Base-by-base conservation (phyloP, 192 early-diverging fungal genomes). In the Helicostylum pulchrum region DNA sequence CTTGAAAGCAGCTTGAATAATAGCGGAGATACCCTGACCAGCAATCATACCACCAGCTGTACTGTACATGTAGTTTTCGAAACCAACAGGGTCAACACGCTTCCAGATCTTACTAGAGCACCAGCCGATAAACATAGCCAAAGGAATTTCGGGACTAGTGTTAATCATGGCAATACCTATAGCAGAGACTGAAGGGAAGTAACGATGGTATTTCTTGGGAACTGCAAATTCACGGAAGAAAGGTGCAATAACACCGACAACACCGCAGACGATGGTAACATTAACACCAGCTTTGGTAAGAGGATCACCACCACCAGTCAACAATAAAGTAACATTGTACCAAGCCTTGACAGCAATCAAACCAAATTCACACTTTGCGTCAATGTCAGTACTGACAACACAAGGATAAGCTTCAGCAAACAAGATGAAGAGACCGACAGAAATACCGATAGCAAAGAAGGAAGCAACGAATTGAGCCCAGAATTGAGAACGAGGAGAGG, bases 341-440 rank as follows among this genome's bases (percentile, higher is more conserved):
- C 71, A 73, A 4, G 71, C 61, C 21, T 21, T 70, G 20, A 70
- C 67, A 71, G 66, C 75, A 70, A 63, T 67, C 15, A 61, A 54
- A 45, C 36, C 67, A 76, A 71, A 85, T 30, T 68, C 43, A 47
- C 73, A 67, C 36, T 53, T 65, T 30, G 15, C 55, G 20, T 63
- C 45, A 3, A 39, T 57, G 21, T 65, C 39, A 6, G 56, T 42
- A 44, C 48, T 45, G 26, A 75, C 64, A 45, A 89, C 77, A 59
- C 87, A 89, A 10, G 87, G 87, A 67, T 89, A 89, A 0, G 87
- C 85, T 19, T 72, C 70, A 30, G 80, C 74, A 64, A 87, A 89
- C 26, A 89, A 45, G 34, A 84, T 62, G 66, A 80, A 89, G 17
- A 89, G 65, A 44, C 77, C 80, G 12, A 88, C 74, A 39, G 71